phyloP scores from a whole-genome alignment of 202 grass and related monocot genomes.

The Carex arenaria region DNA sequence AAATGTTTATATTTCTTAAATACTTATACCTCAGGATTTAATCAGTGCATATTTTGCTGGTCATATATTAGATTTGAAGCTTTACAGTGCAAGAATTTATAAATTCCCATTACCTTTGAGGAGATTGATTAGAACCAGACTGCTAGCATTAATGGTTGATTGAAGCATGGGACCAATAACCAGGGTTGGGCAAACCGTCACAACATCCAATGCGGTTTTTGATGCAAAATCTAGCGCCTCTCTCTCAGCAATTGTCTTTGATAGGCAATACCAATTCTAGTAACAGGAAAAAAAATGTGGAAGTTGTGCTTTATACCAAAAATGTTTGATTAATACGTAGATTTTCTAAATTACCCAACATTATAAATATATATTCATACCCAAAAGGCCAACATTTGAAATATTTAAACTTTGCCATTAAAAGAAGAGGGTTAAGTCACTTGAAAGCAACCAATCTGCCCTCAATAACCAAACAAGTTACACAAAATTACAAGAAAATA shows the following conservation, averaged over 20 bases:
- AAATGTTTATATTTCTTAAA: background rate
- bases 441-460: background rate
- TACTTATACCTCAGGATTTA: background rate
- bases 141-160: slow-evolving; percentile 59
- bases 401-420: background rate
- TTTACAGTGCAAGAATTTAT: background rate
- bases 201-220: slow-evolving; percentile 39
- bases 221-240: slow-evolving; percentile 52
- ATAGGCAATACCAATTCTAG: slow-evolving; percentile 69
- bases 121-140: slow-evolving; percentile 47
- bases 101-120: slow-evolving; percentile 47
- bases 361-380: background rate
- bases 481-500: background rate
- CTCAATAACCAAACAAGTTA: background rate
- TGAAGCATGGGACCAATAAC: slow-evolving; percentile 72
- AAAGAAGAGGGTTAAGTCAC: background rate
- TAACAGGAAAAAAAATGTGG: background rate
- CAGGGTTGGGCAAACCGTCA: slow-evolving; percentile 56
- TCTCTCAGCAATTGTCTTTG: slow-evolving; percentile 70
- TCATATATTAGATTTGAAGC: background rate
- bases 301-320: background rate
- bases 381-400: background rate
- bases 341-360: background rate
- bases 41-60: background rate
- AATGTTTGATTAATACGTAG: background rate